phyloP scores from a whole-genome alignment of 768 basidiomycete genomes.

The Lactifluus rugatus region DNA sequence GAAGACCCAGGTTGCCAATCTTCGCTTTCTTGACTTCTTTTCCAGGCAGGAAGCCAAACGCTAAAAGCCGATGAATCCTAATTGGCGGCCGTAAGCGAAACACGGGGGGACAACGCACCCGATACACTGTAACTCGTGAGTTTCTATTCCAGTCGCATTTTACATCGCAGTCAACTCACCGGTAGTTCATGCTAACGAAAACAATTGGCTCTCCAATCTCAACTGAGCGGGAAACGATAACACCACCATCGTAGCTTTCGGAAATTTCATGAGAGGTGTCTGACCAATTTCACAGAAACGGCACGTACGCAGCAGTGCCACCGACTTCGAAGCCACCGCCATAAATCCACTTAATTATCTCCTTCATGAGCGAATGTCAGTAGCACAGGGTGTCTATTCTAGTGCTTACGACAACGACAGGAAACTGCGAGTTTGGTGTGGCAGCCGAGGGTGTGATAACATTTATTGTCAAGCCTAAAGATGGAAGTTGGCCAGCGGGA shows the following conservation, averaged over 20 bases:
- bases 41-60: slow-evolving; percentile 17
- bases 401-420: slow-evolving; percentile 16
- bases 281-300: not conserved
- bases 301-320: too few species aligned
- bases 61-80: not conserved
- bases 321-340: too few species aligned
- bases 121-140: not conserved
- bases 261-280: not conserved
- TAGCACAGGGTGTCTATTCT: too few species aligned
- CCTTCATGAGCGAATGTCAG: not conserved
- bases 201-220: slow-evolving; percentile 8
- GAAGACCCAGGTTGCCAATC: too few species aligned
- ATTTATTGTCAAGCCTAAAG: slow-evolving; percentile 17
- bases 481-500: not conserved
- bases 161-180: not conserved
- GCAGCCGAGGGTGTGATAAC: slow-evolving; percentile 8
- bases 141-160: not conserved
- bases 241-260: slow-evolving; percentile 9
- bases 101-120: not conserved
- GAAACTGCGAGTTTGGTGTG: slow-evolving; percentile 4
- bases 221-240: too few species aligned
- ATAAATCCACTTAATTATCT: slow-evolving; percentile 11
- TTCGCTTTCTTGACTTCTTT: too few species aligned
- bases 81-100: not conserved
- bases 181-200: slow-evolving; percentile 17